Conservation (phyloP, 2,329 filamentous ascomycete genomes). For the Hymenoscyphus repandus region DNA sequence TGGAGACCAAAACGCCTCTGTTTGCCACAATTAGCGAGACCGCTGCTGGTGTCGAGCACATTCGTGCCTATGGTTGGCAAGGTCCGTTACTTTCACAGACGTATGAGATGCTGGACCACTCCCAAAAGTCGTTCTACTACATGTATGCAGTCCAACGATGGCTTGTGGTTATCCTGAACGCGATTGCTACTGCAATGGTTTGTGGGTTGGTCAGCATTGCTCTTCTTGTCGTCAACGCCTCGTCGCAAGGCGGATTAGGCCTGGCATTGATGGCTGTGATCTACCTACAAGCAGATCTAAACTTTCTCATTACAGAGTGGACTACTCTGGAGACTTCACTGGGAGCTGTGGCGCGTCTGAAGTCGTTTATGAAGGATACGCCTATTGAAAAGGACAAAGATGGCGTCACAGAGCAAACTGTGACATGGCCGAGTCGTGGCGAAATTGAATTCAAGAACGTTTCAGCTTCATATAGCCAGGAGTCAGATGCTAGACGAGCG, state of each 20-base stretch:
- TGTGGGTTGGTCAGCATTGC: conserved; percentile 20
- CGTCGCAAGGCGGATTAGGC: too few species aligned
- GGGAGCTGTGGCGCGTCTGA: conserved; percentile 49
- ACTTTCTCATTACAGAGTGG: conserved; percentile 42
- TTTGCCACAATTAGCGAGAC: neutral
- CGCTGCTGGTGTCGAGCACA: conserved; percentile 36
- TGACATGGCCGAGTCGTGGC: conserved; percentile 20
- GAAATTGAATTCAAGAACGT: conserved; percentile 20
- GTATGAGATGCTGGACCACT: conserved; percentile 42
- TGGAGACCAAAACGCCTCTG: conserved; percentile 38
- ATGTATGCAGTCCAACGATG: conserved; percentile 52
- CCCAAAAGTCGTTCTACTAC: conserved; percentile 52
- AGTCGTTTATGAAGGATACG: conserved; percentile 43
- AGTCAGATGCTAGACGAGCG: too few species aligned
- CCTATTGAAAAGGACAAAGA: conserved; percentile 31
- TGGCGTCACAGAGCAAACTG: conserved; percentile 6
- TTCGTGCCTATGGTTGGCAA: conserved; percentile 51
- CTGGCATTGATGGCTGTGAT: too few species aligned
- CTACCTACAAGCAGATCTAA: too few species aligned
- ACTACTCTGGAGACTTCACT: conserved; percentile 52
- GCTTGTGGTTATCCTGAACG: conserved; percentile 40
- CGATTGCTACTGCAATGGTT: conserved; percentile 21
- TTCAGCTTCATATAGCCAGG: conserved; percentile 21
- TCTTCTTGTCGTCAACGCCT: too few species aligned
- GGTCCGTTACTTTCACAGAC: conserved; percentile 27